phyloP scores from a whole-genome alignment of 345 rosid species.

The Melaleuca quinquenervia region DNA sequence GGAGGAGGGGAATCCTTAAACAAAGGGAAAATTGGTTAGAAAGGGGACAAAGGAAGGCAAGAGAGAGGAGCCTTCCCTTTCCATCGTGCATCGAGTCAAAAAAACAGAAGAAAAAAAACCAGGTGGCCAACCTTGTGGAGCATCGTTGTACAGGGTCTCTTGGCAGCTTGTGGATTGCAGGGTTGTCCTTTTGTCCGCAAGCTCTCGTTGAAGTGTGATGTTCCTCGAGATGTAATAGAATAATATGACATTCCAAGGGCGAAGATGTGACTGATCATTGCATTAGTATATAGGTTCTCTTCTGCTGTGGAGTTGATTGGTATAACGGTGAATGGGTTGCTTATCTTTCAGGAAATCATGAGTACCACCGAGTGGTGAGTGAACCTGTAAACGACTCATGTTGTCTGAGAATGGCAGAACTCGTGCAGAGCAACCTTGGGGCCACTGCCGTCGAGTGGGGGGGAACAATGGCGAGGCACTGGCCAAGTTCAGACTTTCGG shows the following conservation, averaged over 20 bases:
- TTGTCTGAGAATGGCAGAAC: not conserved
- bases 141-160: not conserved
- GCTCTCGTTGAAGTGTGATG: not conserved
- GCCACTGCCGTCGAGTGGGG: fast-evolving
- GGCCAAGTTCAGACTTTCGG: not conserved
- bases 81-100: not conserved
- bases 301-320: not conserved
- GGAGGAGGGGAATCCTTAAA: not conserved
- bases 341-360: not conserved
- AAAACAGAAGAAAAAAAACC: too few species aligned
- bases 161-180: not conserved
- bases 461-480: not conserved
- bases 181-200: not conserved
- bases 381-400: not conserved
- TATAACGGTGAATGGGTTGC: not conserved
- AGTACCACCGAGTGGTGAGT: not conserved
- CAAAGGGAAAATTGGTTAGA: not conserved
- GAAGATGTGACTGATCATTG: not conserved
- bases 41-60: not conserved
- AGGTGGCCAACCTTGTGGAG: not conserved
- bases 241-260: not conserved
- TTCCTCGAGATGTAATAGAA: not conserved
- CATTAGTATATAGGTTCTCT: not conserved
- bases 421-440: fast-evolving
- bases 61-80: not conserved